Base-by-base conservation (phyloP, 2,329 filamentous ascomycete species). In the Nigrospora osmanthi region DNA sequence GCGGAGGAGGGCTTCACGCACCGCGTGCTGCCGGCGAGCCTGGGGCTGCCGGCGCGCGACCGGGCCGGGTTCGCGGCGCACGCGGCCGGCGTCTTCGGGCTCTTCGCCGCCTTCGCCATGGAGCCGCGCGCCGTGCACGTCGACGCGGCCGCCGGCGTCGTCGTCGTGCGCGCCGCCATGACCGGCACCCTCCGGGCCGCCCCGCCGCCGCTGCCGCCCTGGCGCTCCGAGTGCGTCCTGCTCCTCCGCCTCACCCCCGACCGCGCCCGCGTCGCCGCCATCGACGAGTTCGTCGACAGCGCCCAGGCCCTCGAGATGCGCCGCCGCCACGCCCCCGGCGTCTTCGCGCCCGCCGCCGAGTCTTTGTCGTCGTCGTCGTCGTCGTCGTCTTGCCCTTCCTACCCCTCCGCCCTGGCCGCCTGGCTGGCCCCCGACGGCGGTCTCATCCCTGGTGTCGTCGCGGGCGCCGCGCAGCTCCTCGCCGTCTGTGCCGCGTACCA, bases 271-370 rank as follows among this genome's bases (percentile, higher is more conserved):
- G 55, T 64, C 13, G 41, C 47, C 14, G 52, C 54, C 23, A 52
- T 64, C 39, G 45, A 48, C 23, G 63, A 73, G 58, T 71, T 71
- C 54, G 64, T 71, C 42, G 62, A 72, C 47, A 68, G 65, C 54
- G 54, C 52, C 14, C 66, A 67, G 53, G 59, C 69, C 47, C 49
- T 57, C 37, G 61, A 65, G 47, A 63, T 64, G 61, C 52, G 49
- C 17, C 45, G 58, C 39, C 58, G 45, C 19, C 56, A 62, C 42
- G 54, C 57, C 1, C 59, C 60, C 13, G 51, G 55, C n/a, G 45
- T 52, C 35, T 63, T 66, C 48, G 55, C 36, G 13, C 16, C 16
- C 17, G 33, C 40, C 3, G 5, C 23, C 23, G 19, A 4, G 4
- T 23, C 19, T 23, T 23, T 6, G 4, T 23, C 19, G 4, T 23